These are phyloP conservation scores for Penicillium sp. DNA, from an alignment of 2,329 filamentous ascomycete species.

Conservation along the genomic window DNA sequence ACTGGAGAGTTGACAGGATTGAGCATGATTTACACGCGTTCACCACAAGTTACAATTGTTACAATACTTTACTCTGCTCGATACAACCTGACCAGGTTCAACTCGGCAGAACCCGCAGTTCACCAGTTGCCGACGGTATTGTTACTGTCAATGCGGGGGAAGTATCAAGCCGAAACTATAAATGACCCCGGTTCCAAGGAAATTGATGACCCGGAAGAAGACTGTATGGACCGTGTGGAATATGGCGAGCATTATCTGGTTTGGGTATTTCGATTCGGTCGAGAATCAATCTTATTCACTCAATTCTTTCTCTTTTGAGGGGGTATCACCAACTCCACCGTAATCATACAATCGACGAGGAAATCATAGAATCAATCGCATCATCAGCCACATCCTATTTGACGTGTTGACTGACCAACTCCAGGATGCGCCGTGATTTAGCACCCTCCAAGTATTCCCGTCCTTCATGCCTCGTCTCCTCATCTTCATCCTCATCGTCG, in stretches of 20 bases:
- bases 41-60: neutral
- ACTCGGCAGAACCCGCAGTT: conserved; percentile 2
- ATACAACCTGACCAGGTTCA: neutral
- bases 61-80: neutral
- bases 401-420: conserved; percentile 31
- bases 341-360: conserved; percentile 16
- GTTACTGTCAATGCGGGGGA: neutral
- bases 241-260: conserved; percentile 3
- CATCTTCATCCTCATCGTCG: conserved; percentile 44
- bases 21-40: no score
- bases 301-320: conserved; percentile 7
- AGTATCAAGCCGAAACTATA: neutral
- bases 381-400: neutral
- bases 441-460: conserved; percentile 48
- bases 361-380: neutral
- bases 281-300: neutral
- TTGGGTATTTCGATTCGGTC: neutral
- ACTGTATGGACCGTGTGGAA: neutral
- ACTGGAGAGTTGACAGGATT: neutral
- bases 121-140: neutral
- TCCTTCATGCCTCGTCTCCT: conserved; percentile 39
- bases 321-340: conserved; percentile 17
- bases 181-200: neutral
- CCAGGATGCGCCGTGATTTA: conserved; percentile 45
- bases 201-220: neutral